Base-by-base conservation (phyloP, 441 rosid species). In the Manihot esculenta region DNA sequence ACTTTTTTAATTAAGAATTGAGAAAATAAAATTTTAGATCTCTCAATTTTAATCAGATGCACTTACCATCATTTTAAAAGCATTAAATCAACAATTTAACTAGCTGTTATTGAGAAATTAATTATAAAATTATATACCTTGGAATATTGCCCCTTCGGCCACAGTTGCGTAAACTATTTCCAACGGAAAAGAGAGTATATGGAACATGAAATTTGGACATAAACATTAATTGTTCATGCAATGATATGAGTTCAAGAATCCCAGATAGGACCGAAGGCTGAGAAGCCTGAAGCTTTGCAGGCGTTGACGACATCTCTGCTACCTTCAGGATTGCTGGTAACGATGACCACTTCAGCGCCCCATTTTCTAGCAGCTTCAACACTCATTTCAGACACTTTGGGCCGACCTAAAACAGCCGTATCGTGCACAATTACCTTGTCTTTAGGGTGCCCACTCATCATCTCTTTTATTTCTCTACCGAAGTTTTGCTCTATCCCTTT, bases 201-300 rank as follows among this genome's bases (percentile, higher is more conserved):
- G n/a, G n/a, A n/a, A n/a, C n/a, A n/a, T n/a, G n/a, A n/a, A n/a
- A n/a, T n/a, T n/a, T n/a, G n/a, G n/a, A n/a, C n/a, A n/a, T n/a
- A n/a, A n/a, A n/a, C n/a, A n/a, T n/a, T n/a, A n/a, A n/a, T n/a
- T 35, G 41, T 2, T 2, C 41, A 35, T 1, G 41, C 41, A 35
- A 1, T 2, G 44, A 14, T 12, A 4, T 18, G 24, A 21, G n/a
- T 55, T 77, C 82, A 88, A 20, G 97, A 90, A 76, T 92, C 96
- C 96, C 93, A 92, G 75, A 89, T 90, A 12, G 96, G 98, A 73
- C 94, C 96, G 64, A 90, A 92, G 7, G 91, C 91, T 13, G 93
- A 78, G 56, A 90, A 76, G 62, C 91, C 84, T 0, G 81, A 75
- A 13, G 66, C 80, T 60, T 86, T 85, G 77, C 95, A 89, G 0